Percentiles rank a stretch among this genome's conserved stretches.
These are phyloP conservation scores for Beauveria sp. DNA, from an alignment of 2,329 filamentous ascomycete genomes.

Conservation along the genomic window DNA sequence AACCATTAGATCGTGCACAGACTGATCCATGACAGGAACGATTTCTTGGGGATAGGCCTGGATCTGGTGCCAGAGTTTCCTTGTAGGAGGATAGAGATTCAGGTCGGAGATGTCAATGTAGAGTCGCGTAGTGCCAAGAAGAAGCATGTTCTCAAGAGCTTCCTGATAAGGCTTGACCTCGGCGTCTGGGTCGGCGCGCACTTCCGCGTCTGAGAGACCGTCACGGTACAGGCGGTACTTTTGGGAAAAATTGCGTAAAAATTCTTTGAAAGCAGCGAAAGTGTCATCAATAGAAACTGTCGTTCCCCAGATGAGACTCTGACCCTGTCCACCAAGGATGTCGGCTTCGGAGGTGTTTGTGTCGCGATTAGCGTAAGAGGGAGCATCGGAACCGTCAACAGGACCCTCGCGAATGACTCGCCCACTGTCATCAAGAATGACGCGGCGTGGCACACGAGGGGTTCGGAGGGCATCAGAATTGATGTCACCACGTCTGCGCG, in stretches of 20 bases:
- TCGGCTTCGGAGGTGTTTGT: conserved; percentile 91
- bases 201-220: conserved; percentile 71
- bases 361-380: conserved; percentile 56
- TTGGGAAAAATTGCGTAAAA: conserved; percentile 81
- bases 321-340: conserved; percentile 70
- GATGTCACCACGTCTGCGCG: conserved; percentile 69
- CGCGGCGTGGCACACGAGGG: conserved; percentile 42
- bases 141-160: conserved; percentile 83
- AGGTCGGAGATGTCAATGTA: conserved; percentile 86
- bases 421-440: conserved; percentile 53
- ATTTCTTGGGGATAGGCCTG: conserved; percentile 95
- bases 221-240: conserved; percentile 93
- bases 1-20: conserved; percentile 86
- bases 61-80: conserved; percentile 92
- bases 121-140: conserved; percentile 73
- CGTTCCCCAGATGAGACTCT: conserved; percentile 90
- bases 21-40: conserved; percentile 92
- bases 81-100: conserved; percentile 84
- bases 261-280: conserved; percentile 81
- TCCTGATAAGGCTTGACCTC: conserved; percentile 77
- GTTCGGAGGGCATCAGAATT: conserved; percentile 66
- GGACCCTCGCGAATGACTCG: conserved; percentile 49
- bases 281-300: conserved; percentile 92
- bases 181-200: conserved; percentile 59
- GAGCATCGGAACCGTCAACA: conserved; percentile 46